phyloP scores from a whole-genome alignment of 148 eudicot genomes.

The Nyssa sinensis region DNA sequence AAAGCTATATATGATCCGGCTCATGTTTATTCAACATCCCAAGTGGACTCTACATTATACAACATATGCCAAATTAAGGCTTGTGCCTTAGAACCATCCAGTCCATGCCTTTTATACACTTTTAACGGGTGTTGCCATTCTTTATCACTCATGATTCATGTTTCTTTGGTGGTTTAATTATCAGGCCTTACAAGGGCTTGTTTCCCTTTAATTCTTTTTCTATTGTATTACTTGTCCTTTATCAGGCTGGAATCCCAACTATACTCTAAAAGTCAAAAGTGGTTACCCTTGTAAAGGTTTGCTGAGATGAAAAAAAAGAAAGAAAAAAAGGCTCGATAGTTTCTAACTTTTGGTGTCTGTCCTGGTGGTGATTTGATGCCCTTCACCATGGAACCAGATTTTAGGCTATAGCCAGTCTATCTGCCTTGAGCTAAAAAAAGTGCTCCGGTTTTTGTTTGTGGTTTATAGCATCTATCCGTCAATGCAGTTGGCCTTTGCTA shows the following conservation, averaged over 20 bases:
- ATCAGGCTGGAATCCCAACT: background rate
- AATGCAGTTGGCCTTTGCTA: background rate
- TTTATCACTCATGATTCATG: background rate
- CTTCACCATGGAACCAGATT: too few relatives aligned
- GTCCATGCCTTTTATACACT: too few relatives aligned
- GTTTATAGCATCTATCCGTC: background rate
- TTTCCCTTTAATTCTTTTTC: conserved; percentile 10
- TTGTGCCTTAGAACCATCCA: too few relatives aligned
- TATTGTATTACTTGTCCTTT: background rate
- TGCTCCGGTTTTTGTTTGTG: background rate
- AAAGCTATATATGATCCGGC: too few relatives aligned
- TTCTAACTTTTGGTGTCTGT: too few relatives aligned
- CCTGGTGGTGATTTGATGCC: background rate
- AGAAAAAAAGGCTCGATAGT: too few relatives aligned
- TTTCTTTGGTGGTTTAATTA: background rate
- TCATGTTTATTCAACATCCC: too few relatives aligned
- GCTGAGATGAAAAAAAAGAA: background rate
- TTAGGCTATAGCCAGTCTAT: too few relatives aligned
- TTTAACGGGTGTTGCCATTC: background rate
- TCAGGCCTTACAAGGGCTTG: background rate
- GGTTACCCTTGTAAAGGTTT: too few relatives aligned
- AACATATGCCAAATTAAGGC: too few relatives aligned
- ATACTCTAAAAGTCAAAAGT: background rate
- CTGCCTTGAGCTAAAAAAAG: too few relatives aligned
- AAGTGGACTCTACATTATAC: too few relatives aligned